These are phyloP conservation scores for Tetrastigma voinierianum DNA, from an alignment of 164 flowering plant species.

Conservation along the genomic window DNA sequence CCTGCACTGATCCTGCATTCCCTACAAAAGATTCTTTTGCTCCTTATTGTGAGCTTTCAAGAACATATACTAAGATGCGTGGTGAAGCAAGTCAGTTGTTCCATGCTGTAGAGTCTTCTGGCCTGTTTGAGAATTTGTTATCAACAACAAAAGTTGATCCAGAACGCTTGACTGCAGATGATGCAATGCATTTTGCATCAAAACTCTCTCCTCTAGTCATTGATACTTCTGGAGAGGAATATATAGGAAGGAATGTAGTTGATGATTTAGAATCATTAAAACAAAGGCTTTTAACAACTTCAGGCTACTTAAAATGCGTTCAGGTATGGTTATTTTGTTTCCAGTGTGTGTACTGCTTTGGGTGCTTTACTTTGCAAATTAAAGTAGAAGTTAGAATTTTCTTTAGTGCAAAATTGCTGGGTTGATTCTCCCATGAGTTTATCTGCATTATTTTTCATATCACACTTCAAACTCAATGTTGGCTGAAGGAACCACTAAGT, in stretches of 20 bases:
- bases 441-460: no score
- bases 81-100: constrained; percentile 71
- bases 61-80: constrained; percentile 94
- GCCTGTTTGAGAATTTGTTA: constrained; percentile 31
- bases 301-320: constrained; percentile 92
- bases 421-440: no score
- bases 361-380: no score
- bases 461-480: not conserved
- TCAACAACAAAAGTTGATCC: constrained; percentile 38
- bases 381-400: not conserved
- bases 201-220: constrained; percentile 36
- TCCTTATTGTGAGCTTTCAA: constrained; percentile 93
- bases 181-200: constrained; percentile 78
- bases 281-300: constrained; percentile 77
- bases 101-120: constrained; percentile 48
- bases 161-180: constrained; percentile 70
- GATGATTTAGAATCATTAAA: constrained; percentile 75
- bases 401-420: no score
- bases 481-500: not conserved
- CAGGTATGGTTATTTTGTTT: constrained; percentile 46
- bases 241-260: constrained; percentile 31
- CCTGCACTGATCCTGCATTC: constrained; percentile 79
- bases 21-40: constrained; percentile 81
- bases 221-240: constrained; percentile 32
- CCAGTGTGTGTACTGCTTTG: not conserved